Conservation (phyloP, 352 stramenopile genomes). For the Phytophthora lateralis region DNA sequence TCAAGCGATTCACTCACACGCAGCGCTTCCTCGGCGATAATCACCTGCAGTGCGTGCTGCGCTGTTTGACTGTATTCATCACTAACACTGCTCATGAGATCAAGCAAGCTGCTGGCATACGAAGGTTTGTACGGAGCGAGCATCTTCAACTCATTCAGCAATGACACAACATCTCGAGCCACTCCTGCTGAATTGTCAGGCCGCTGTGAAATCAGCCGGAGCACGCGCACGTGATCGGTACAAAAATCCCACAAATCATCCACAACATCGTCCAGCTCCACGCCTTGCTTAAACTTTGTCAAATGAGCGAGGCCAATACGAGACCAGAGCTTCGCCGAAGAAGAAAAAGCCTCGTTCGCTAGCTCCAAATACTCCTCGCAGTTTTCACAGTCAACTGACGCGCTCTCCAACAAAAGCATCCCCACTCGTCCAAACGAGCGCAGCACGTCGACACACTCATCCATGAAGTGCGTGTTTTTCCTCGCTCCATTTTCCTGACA, state of each 20-base stretch:
- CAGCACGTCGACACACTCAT: conserved; percentile 75
- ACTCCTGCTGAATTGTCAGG: conserved; percentile 10
- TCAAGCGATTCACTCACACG: conserved; percentile 61
- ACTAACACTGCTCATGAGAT: conserved; percentile 55
- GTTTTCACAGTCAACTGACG: conserved; percentile 45
- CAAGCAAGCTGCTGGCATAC: conserved; percentile 47
- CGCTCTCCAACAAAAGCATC: conserved; percentile 62
- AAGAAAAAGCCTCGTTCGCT: conserved; percentile 56
- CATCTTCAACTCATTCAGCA: conserved; percentile 76
- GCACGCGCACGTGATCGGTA: conserved; percentile 64
- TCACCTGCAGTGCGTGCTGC: conserved; percentile 44
- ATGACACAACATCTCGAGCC: conserved; percentile 47
- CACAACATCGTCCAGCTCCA: conserved; percentile 76
- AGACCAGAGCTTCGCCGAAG: conserved; percentile 59
- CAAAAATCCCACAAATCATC: conserved; percentile 84
- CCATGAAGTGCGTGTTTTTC: conserved; percentile 43
- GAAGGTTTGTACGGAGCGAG: conserved; percentile 64
- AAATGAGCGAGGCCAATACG: conserved; percentile 68
- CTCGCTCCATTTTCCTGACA: not conserved
- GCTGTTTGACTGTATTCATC: conserved; percentile 48
- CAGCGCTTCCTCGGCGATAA: conserved; percentile 67
- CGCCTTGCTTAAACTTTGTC: conserved; percentile 63
- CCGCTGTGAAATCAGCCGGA: conserved; percentile 36
- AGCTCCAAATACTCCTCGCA: conserved; percentile 66
- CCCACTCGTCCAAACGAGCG: conserved; percentile 77